Evolutionary conservation across 441 rosid species (phyloP).

Genomic region (Rhodomyrtus psidioides): DNA sequence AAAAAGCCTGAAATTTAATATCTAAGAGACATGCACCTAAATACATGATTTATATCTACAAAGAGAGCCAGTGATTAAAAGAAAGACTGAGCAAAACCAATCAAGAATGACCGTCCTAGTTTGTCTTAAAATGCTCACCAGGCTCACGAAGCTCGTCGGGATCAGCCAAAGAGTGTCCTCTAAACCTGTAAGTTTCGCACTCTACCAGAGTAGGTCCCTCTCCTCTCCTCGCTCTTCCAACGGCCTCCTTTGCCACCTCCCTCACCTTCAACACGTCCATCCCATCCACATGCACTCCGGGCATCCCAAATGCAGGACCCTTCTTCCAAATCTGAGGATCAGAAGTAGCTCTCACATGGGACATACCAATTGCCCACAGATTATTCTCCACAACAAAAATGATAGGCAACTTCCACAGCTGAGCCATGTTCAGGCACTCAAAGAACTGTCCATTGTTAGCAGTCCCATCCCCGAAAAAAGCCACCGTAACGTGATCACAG

Average conservation of each 20-base stretch:
- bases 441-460: constrained; percentile 95
- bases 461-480: constrained; percentile 99
- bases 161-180: constrained; percentile 99
- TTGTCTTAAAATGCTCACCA: constrained; percentile 27
- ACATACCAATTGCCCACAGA: constrained; percentile 99
- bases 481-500: constrained; percentile 77
- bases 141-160: constrained; percentile 99
- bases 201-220: constrained; percentile 98
- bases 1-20: not conserved
- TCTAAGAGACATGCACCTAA: not conserved
- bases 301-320: constrained; percentile 98
- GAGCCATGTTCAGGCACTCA: constrained; percentile 99
- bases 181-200: constrained; percentile 98
- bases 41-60: not conserved
- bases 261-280: constrained; percentile 99
- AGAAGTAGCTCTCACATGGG: constrained; percentile 90
- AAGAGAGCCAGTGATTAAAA: not conserved
- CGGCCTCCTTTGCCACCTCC: constrained; percentile 88
- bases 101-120: not conserved
- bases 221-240: constrained; percentile 90
- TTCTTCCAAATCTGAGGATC: constrained; percentile 97
- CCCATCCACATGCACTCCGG: constrained; percentile 95
- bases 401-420: constrained; percentile 83
- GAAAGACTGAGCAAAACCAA: not conserved
- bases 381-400: constrained; percentile 98